Percentiles rank a stretch among this genome's conserved stretches.
phyloP scores from a whole-genome alignment of 257 asterid genomes.

The Eucommia ulmoides region DNA sequence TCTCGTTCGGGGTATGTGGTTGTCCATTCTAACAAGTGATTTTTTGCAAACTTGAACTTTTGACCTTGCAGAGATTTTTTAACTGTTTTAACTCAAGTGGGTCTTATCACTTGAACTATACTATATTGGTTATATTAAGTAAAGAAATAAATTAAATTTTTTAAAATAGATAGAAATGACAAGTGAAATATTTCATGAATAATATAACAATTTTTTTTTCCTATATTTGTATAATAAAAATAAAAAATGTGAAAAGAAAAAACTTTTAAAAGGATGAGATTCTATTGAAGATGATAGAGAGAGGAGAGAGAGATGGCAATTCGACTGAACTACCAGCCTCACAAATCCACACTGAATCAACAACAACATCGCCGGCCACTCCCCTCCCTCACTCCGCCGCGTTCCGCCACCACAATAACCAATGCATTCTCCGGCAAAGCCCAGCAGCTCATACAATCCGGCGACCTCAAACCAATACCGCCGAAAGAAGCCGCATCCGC shows the following conservation, averaged over 20 bases:
- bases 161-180: too few relatives aligned
- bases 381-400: slow-evolving; percentile 22
- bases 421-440: slow-evolving; percentile 43
- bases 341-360: slow-evolving; percentile 20
- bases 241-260: not conserved
- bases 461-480: slow-evolving; percentile 44
- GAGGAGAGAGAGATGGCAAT: slow-evolving; percentile 25
- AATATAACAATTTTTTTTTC: too few relatives aligned
- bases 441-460: slow-evolving; percentile 68
- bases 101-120: too few relatives aligned
- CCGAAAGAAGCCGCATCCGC: slow-evolving; percentile 70
- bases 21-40: too few relatives aligned
- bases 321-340: slow-evolving; percentile 37
- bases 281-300: slow-evolving; percentile 16
- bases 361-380: slow-evolving; percentile 19
- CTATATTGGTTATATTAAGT: too few relatives aligned
- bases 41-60: too few relatives aligned
- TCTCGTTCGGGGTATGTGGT: too few relatives aligned
- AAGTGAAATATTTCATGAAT: too few relatives aligned
- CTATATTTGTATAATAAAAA: not conserved
- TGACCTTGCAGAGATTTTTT: too few relatives aligned
- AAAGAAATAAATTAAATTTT: too few relatives aligned
- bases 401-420: slow-evolving; percentile 17
- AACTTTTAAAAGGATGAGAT: too few relatives aligned
- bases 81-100: too few relatives aligned